Evolutionary conservation across 768 basidiomycete species (phyloP), one percentile per base, ranked within the genome.

Genomic region (Rubroboletus satanas): DNA sequence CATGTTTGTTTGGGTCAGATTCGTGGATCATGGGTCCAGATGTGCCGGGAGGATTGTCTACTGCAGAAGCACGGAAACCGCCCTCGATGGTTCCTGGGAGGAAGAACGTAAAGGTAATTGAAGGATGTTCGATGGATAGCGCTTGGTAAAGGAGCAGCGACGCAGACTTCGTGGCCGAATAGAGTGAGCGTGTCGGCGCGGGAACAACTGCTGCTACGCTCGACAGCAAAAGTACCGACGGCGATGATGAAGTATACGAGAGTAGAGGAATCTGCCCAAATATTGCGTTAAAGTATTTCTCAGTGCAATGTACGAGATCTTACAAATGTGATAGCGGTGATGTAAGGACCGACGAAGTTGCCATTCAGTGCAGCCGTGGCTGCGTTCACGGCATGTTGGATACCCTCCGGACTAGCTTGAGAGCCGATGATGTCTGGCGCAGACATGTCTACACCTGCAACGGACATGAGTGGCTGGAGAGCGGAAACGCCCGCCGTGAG

Each of bases 401-500:
- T 74, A 5, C 84, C 90, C 21, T 82, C 80, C 7, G 69, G 62
- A 1, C 74, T 74, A 8, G 80, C 76, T 37, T 79, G 73, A 14
- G 66, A 60, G 11, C 73, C 72, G 8, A 65, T 54, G 37, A 72
- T 67, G 14, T 64, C 66, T 11, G 59, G 66, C 2, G 39, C 46
- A 23, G 63, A 56, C 57, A 71, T 62, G 45, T 79, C 72, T 0
- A 81, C 74, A 2, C 85, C 87, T 15, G 89, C 86, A 10, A 91
- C 71, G 3, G 82, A 79, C 68, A 94, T 75, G 26, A 96, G 73
- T 0, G 93, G 88, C 49, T 81, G 83, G 3, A 93, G 75, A 11
- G 92, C 85, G 1, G 90, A 90, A 0, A 94, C 88, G 4, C 94
- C 94, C 3, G 93, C 92, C 32, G 82, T 79, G 35, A 96, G 81